These are phyloP conservation scores for Arabidopsis lyrata DNA, from an alignment of 441 rosid genomes.

Conservation along the genomic window DNA sequence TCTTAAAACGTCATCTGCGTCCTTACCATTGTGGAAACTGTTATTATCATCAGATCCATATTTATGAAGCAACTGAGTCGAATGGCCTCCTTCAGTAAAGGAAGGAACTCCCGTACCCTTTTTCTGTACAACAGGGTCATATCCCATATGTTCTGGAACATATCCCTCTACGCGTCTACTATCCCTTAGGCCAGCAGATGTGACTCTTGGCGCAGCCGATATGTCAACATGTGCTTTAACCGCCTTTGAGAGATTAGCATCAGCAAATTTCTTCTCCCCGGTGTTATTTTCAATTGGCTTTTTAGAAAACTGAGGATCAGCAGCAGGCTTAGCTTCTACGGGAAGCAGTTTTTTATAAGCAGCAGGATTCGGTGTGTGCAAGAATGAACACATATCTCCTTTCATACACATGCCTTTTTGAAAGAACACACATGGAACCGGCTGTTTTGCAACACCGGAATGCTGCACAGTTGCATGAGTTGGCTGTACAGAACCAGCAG, in stretches of 20 bases:
- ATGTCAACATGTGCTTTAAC: constrained; percentile 46
- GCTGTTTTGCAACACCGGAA: constrained; percentile 56
- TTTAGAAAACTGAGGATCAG: constrained; percentile 51
- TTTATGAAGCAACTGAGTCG: constrained; percentile 55
- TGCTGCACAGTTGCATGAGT: constrained; percentile 44
- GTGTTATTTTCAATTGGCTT: constrained; percentile 50
- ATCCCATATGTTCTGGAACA: constrained; percentile 43
- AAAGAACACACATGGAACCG: constrained; percentile 82
- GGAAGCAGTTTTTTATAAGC: constrained; percentile 53
- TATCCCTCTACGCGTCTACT: constrained; percentile 48
- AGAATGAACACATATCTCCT: constrained; percentile 88
- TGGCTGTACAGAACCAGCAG: constrained; percentile 58
- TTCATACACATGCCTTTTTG: constrained; percentile 83
- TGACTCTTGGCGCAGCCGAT: constrained; percentile 47
- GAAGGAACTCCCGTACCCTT: constrained; percentile 47
- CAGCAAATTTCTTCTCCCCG: constrained; percentile 49
- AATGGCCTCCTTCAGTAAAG: constrained; percentile 54
- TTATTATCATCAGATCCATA: constrained; percentile 59
- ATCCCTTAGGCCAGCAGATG: constrained; percentile 49
- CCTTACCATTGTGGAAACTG: constrained; percentile 66
- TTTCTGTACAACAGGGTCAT: constrained; percentile 53
- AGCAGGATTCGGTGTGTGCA: constrained; percentile 63
- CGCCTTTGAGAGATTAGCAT: constrained; percentile 43
- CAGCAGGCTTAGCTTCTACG: constrained; percentile 38
- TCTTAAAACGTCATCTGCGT: constrained; percentile 68